These are phyloP conservation scores for Paecilomyces dactylethromorphus DNA, from an alignment of 2,329 filamentous ascomycete species.

Conservation along the genomic window DNA sequence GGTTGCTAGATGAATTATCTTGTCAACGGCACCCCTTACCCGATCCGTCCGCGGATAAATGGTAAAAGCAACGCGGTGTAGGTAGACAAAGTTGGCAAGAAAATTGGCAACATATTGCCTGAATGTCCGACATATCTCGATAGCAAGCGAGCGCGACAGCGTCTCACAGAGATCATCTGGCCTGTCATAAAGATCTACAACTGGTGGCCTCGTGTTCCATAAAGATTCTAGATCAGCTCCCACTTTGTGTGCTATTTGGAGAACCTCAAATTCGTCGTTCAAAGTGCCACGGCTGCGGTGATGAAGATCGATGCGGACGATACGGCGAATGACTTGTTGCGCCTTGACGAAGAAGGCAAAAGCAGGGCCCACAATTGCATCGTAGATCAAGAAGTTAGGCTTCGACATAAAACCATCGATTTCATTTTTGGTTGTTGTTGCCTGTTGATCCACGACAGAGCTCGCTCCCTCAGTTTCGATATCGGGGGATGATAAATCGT, in stretches of 20 bases:
- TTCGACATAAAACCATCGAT: constrained; percentile 14
- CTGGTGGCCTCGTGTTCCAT: constrained; percentile 25
- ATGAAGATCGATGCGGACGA: constrained; percentile 29
- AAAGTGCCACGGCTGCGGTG: constrained; percentile 32
- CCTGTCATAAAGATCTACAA: constrained; percentile 24
- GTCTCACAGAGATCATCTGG: constrained; percentile 20
- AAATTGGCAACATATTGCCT: constrained; percentile 29
- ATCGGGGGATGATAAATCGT: constrained; percentile 11
- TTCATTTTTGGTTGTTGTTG: constrained; percentile 7
- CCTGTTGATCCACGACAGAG: constrained; percentile 1
- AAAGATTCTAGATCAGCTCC: constrained; percentile 28
- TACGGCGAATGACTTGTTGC: constrained; percentile 28
- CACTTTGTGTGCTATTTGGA: constrained; percentile 29
- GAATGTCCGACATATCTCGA: constrained; percentile 24
- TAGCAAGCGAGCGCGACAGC: constrained; percentile 18
- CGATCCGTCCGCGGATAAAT: constrained; percentile 31
- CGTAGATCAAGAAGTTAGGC: constrained; percentile 24
- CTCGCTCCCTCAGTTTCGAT: not conserved
- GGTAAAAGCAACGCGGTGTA: constrained; percentile 30
- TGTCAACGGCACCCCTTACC: constrained; percentile 26
- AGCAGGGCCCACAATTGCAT: constrained; percentile 23
- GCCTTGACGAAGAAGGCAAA: constrained; percentile 27
- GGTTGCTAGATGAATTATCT: constrained; percentile 28
- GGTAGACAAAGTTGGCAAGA: constrained; percentile 28
- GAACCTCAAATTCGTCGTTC: constrained; percentile 31